Percentiles rank a stretch among this genome's conserved stretches.
phyloP scores from a whole-genome alignment of 495 filamentous ascomycete genomes.

The Penicillium diatomitis region DNA sequence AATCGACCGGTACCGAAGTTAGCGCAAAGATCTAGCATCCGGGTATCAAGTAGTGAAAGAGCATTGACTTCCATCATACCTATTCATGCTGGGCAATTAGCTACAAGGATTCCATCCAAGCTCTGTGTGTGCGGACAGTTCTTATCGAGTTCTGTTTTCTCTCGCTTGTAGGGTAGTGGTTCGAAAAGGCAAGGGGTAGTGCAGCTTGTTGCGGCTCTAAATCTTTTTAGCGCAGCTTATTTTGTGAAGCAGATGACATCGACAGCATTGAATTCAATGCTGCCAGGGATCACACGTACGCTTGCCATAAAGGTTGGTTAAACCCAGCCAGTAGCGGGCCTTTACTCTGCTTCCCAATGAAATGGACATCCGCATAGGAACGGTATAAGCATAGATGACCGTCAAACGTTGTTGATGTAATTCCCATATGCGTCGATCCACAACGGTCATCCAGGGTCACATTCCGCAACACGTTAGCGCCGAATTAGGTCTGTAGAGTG shows the following conservation, averaged over 20 bases:
- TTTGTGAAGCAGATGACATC: not conserved
- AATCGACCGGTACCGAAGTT: constrained; percentile 2
- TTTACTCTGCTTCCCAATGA: not conserved
- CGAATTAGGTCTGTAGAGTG: not conserved
- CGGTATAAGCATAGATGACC: not conserved
- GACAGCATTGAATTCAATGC: not conserved
- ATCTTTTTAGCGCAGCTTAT: too few relatives aligned
- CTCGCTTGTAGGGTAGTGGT: not conserved
- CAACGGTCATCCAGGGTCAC: not conserved
- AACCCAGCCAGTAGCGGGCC: not conserved
- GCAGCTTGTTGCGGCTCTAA: constrained; percentile 1
- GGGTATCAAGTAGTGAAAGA: not conserved
- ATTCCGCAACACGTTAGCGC: not conserved
- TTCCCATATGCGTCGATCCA: not conserved
- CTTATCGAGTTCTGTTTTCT: too few relatives aligned
- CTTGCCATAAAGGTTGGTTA: not conserved
- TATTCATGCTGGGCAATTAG: not conserved
- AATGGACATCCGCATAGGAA: not conserved
- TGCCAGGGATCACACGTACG: not conserved
- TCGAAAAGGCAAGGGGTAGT: not conserved
- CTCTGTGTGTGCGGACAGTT: too few relatives aligned
- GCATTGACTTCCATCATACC: not conserved
- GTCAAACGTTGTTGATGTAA: not conserved
- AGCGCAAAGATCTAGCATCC: not conserved
- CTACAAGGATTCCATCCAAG: not conserved